Conservation (phyloP, 305 asterid species). For the Fraxinus latifolia region DNA sequence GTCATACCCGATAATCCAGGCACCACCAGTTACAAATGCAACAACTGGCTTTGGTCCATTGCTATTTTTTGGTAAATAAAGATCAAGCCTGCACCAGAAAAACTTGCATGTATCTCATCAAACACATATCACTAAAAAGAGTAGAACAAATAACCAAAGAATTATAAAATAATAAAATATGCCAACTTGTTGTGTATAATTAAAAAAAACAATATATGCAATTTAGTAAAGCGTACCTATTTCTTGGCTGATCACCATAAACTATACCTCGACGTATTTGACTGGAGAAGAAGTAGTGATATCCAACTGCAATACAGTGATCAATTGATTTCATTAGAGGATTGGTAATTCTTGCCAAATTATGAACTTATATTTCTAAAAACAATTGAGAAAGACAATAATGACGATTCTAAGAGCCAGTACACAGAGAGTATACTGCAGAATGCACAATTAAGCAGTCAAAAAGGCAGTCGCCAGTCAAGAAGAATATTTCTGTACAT, state of each 20-base stretch:
- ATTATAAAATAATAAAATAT: not conserved
- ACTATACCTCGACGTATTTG: conserved; percentile 75
- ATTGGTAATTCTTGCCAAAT: not conserved
- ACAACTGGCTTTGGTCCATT: conserved; percentile 85
- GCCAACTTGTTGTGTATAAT: not conserved
- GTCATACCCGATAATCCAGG: conserved; percentile 92
- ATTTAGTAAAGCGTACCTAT: conserved; percentile 47
- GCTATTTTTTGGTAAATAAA: conserved; percentile 65
- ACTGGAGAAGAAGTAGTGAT: conserved; percentile 69
- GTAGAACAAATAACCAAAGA: not conserved
- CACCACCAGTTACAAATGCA: conserved; percentile 97
- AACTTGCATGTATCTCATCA: conserved; percentile 12
- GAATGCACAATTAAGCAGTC: not conserved
- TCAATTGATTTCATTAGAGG: not conserved
- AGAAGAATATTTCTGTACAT: not conserved
- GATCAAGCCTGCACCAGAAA: conserved; percentile 62
- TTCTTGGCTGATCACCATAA: conserved; percentile 90
- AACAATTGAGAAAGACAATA: not conserved
- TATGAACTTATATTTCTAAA: not conserved
- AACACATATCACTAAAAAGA: not conserved
- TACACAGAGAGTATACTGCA: not conserved
- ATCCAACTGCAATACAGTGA: conserved; percentile 63
- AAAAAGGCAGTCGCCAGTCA: conserved; percentile 3
- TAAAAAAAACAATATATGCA: not conserved
- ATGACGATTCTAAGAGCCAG: not conserved